phyloP scores from a whole-genome alignment of 768 basidiomycete genomes.

The Inosperma sp. region DNA sequence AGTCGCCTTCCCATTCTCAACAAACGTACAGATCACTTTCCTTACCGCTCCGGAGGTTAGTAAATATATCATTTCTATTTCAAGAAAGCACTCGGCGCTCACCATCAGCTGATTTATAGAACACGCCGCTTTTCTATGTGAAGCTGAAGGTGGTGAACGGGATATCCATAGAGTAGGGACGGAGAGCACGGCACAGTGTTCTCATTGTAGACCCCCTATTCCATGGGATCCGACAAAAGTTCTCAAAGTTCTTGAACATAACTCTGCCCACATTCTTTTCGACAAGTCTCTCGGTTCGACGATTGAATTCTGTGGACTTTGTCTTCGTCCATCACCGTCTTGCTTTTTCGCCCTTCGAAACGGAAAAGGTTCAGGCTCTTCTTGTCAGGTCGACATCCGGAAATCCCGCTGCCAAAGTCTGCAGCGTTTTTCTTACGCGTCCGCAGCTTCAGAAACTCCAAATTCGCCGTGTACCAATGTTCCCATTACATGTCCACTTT shows the following conservation, averaged over 20 bases:
- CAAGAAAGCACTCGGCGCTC: not conserved
- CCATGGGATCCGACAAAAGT: not conserved
- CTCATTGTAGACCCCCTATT: slow-evolving; percentile 9
- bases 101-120: not conserved
- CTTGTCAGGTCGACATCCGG: not conserved
- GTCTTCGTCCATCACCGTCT: slow-evolving; percentile 14
- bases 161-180: not conserved
- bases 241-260: slow-evolving; percentile 19
- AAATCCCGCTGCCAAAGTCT: slow-evolving; percentile 4
- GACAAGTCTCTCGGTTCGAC: slow-evolving; percentile 1
- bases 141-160: not conserved
- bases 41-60: not conserved
- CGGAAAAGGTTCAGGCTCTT: slow-evolving; percentile 9
- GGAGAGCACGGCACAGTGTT: slow-evolving; percentile 8
- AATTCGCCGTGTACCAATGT: slow-evolving; percentile 25
- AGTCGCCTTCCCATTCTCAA: not conserved
- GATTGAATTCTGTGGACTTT: slow-evolving; percentile 19
- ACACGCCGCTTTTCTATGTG: not conserved
- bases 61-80: not conserved
- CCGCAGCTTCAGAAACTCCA: not conserved
- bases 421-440: slow-evolving; percentile 1
- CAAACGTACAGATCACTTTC: not conserved
- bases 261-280: slow-evolving; percentile 19
- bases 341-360: slow-evolving; percentile 16
- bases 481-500: slow-evolving; percentile 22